These are phyloP conservation scores for Diaporthe citri DNA, from an alignment of 2,329 filamentous ascomycete genomes.

Conservation along the genomic window DNA sequence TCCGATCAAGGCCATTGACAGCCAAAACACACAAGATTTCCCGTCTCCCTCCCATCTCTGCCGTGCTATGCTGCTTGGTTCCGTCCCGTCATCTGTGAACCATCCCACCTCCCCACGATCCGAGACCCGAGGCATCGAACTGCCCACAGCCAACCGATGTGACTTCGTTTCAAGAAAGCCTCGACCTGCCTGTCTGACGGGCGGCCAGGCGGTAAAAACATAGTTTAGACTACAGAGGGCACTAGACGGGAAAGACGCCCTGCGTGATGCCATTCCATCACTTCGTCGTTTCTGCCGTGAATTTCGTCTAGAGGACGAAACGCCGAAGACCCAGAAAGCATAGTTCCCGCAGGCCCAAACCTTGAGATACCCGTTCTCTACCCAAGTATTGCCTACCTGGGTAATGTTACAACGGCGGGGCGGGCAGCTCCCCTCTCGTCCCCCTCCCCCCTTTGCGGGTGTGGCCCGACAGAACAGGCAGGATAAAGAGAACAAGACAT, in stretches of 20 bases:
- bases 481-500: not conserved
- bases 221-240: constrained; percentile 10
- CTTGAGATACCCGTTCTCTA: not conserved
- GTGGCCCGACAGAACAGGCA: not conserved
- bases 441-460: not conserved
- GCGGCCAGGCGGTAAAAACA: not conserved
- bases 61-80: not conserved
- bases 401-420: constrained; percentile 16
- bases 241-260: constrained; percentile 1
- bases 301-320: not conserved
- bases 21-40: constrained; percentile 1
- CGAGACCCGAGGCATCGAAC: not conserved
- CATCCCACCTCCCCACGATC: constrained; percentile 13
- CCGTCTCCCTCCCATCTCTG: not conserved
- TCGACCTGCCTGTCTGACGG: not conserved
- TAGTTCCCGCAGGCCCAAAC: constrained; percentile 3
- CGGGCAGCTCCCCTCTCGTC: not conserved
- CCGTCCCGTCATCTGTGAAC: not conserved
- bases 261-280: constrained; percentile 10
- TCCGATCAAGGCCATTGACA: constrained; percentile 19
- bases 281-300: not conserved
- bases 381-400: not conserved
- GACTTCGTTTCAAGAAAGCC: constrained; percentile 11
- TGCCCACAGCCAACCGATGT: constrained; percentile 7
- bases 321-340: constrained; percentile 3